Conservation (phyloP, 1,284 basidiomycete genomes). For the Apiotrichum montevideense region DNA sequence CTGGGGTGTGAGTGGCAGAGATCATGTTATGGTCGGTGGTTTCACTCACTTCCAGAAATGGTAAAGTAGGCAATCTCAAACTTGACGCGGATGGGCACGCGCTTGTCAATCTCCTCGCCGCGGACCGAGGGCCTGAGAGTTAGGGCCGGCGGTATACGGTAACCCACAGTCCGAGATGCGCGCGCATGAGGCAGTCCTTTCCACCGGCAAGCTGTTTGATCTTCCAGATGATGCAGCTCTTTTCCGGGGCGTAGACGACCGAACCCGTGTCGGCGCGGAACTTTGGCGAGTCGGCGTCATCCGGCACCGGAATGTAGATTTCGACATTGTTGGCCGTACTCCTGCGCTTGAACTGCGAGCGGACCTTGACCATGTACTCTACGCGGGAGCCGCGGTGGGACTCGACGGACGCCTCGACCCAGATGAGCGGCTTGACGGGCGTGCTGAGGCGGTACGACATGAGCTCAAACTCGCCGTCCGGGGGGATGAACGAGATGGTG, state of each 20-base stretch:
- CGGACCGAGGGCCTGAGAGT: slow-evolving; percentile 59
- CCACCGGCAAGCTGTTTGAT: slow-evolving; percentile 86
- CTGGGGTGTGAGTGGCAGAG: background rate
- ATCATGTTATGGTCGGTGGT: background rate
- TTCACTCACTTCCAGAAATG: slow-evolving; percentile 79
- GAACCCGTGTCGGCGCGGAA: slow-evolving; percentile 70
- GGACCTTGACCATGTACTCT: slow-evolving; percentile 97
- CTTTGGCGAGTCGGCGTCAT: slow-evolving; percentile 96
- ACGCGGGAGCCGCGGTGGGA: slow-evolving; percentile 87
- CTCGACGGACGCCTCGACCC: slow-evolving; percentile 97
- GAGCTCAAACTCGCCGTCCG: slow-evolving; percentile 96
- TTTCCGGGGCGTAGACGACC: slow-evolving; percentile 91
- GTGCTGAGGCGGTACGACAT: slow-evolving; percentile 96
- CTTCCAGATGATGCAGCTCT: slow-evolving; percentile 95
- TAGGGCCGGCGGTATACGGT: too few species aligned
- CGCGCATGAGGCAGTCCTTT: slow-evolving; percentile 89
- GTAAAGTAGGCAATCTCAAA: slow-evolving; percentile 94
- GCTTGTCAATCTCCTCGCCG: slow-evolving; percentile 77
- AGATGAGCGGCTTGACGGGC: slow-evolving; percentile 93
- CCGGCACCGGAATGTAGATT: slow-evolving; percentile 94
- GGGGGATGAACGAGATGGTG: slow-evolving; percentile 98
- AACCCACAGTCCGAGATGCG: slow-evolving; percentile 74
- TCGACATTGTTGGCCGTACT: slow-evolving; percentile 98
- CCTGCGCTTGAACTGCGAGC: slow-evolving; percentile 94
- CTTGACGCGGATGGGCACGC: slow-evolving; percentile 90